Evolutionary conservation across 495 filamentous ascomycete genomes (phyloP).

Genomic region (Immersiella caudata): DNA sequence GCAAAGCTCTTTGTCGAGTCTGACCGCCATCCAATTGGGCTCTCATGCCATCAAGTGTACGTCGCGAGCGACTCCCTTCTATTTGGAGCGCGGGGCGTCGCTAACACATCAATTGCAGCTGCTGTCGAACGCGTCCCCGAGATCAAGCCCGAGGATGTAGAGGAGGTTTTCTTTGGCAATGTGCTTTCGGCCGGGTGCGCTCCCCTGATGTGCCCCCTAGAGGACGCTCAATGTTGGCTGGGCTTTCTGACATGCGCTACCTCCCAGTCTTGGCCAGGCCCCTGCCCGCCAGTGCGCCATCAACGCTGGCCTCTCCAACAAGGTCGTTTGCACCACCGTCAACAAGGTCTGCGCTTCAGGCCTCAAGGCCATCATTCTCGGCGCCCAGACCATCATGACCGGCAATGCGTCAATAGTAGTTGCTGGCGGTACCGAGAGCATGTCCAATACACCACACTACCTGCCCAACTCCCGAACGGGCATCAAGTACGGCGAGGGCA

Average conservation of each 20-base stretch:
- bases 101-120: constrained; percentile 52
- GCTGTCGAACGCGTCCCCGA: constrained; percentile 83
- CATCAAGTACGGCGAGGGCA: constrained; percentile 86
- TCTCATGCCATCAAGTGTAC: constrained; percentile 89
- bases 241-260: constrained; percentile 9
- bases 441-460: constrained; percentile 98
- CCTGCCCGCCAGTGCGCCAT: constrained; percentile 93
- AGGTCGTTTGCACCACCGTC: constrained; percentile 84
- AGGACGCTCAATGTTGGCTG: not conserved
- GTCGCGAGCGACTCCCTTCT: constrained; percentile 20
- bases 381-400: constrained; percentile 93
- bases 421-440: constrained; percentile 92
- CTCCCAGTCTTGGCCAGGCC: constrained; percentile 83
- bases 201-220: not conserved
- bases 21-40: constrained; percentile 84
- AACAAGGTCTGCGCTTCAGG: constrained; percentile 99
- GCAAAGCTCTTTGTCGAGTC: constrained; percentile 72
- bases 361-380: constrained; percentile 92
- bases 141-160: constrained; percentile 83
- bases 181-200: constrained; percentile 89
- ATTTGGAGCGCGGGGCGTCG: constrained; percentile 20
- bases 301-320: constrained; percentile 76
- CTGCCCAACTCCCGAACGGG: constrained; percentile 80
- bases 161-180: constrained; percentile 98
- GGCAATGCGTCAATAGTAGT: constrained; percentile 89